Base-by-base conservation (phyloP, 805 yeast species). In the Wickerhamiella vanderwaltii region DNA sequence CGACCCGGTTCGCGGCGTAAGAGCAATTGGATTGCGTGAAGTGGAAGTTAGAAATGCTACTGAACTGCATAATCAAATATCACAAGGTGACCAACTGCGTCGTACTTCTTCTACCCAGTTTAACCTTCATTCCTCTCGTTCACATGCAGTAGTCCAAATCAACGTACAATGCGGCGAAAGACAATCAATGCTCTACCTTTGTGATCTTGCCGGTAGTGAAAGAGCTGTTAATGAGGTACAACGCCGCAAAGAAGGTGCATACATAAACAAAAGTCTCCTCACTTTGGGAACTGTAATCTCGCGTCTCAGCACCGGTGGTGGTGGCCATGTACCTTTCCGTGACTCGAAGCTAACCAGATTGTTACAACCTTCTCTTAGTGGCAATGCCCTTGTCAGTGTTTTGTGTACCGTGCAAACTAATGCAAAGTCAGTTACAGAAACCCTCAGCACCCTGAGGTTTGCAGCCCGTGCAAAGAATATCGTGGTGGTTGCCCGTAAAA, bases 171-270 rank as follows among this genome's bases (percentile, higher is more conserved):
- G 47, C n/a, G 35, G 24, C 19, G 4, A 63, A 67, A 1, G 72
- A 71, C 56, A 42, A 63, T 71, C 86, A 26, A 76, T 85, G 0
- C 71, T 88, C 24, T 83, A 88, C 25, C 67, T 88, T 43, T 88
- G 97, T 64, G 98, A 88, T 62, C 69, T 88, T 54, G 98, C 98
- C 0, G 98, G 98, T 22, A 81, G 94, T n/a, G 98, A 88, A 61
- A 71, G 81, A 40, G 94, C 93, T 0, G 74, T 79, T 2, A 62
- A 73, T 9, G 77, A 79, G 52, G 60, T 66, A 1, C 95, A 84
- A 55, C 70, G 97, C 52, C 66, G 96, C 43, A 84, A 86, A 59
- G 98, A 88, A 63, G 98, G 97, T 17, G 73, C 95, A 0, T 91
- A 69, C 56, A 88, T 88, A 57, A 88, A 88, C 64, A 86, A 86